phyloP scores from a whole-genome alignment of 345 rosid species.

The Sapria himalayana region DNA sequence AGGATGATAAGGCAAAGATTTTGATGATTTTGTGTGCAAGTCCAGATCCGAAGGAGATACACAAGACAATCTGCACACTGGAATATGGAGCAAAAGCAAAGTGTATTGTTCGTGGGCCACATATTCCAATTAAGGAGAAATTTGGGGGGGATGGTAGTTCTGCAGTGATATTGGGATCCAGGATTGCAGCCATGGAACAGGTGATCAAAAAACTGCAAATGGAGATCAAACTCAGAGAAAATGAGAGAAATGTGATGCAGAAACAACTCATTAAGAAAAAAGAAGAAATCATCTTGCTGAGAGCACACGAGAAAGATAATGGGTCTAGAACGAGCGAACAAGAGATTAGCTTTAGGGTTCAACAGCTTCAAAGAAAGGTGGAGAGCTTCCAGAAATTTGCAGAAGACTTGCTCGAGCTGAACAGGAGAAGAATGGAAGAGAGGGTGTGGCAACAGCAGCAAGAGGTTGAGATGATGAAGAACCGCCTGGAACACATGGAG shows the following conservation, averaged over 20 bases:
- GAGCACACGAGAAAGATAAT: slow-evolving; percentile 32
- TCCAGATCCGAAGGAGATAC: slow-evolving; percentile 84
- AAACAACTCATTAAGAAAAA: slow-evolving; percentile 60
- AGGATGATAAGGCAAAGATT: slow-evolving; percentile 86
- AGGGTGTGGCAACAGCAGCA: slow-evolving; percentile 69
- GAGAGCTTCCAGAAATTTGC: slow-evolving; percentile 71
- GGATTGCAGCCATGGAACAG: slow-evolving; percentile 83
- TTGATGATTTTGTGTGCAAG: slow-evolving; percentile 91
- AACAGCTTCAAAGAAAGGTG: slow-evolving; percentile 59
- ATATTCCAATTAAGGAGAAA: slow-evolving; percentile 50
- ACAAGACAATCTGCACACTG: slow-evolving; percentile 88
- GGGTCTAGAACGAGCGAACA: slow-evolving; percentile 35
- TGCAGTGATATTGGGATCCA: slow-evolving; percentile 39
- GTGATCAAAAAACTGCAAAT: slow-evolving; percentile 57
- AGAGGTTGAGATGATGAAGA: slow-evolving; percentile 69
- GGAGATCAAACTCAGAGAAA: slow-evolving; percentile 75
- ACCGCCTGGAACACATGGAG: slow-evolving; percentile 61
- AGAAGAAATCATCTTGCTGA: slow-evolving; percentile 48
- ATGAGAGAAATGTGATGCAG: slow-evolving; percentile 56
- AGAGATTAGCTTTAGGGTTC: slow-evolving; percentile 56
- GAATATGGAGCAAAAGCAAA: slow-evolving; percentile 98
- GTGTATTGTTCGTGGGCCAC: slow-evolving; percentile 80
- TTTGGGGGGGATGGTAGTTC: slow-evolving; percentile 46
- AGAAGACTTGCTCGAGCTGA: slow-evolving; percentile 60
- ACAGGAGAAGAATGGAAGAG: slow-evolving; percentile 92